Percentiles rank a stretch among this genome's conserved stretches.
Conservation (phyloP, 2,329 filamentous ascomycete genomes). For the Trichoderma koningii region DNA sequence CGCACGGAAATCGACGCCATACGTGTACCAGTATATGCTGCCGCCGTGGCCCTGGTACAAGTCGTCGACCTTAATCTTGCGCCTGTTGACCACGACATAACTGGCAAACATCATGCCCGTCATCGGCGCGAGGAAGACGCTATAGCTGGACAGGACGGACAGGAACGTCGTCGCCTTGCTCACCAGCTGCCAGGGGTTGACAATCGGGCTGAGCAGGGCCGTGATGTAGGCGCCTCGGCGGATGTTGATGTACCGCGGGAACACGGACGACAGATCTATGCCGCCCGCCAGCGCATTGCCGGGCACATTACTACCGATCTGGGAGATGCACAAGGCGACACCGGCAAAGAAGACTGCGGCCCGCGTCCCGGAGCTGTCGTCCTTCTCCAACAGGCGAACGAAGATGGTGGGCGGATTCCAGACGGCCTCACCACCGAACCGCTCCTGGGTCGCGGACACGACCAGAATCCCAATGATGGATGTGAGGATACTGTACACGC, state of each 20-base stretch:
- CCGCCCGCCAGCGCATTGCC: slow-evolving; percentile 44
- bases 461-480: slow-evolving; percentile 46
- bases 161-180: slow-evolving; percentile 43
- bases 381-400: slow-evolving; percentile 37
- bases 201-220: slow-evolving; percentile 40
- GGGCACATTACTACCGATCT: slow-evolving; percentile 43
- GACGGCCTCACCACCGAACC: slow-evolving; percentile 41
- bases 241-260: slow-evolving; percentile 44
- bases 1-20: slow-evolving; percentile 47
- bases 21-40: slow-evolving; percentile 46
- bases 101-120: slow-evolving; percentile 44
- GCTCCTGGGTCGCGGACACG: slow-evolving; percentile 44
- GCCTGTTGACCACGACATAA: slow-evolving; percentile 40
- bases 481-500: slow-evolving; percentile 41
- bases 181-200: slow-evolving; percentile 45
- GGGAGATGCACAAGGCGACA: slow-evolving; percentile 40
- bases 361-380: slow-evolving; percentile 39
- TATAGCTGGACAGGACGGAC: slow-evolving; percentile 42
- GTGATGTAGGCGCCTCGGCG: slow-evolving; percentile 44
- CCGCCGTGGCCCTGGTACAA: slow-evolving; percentile 37
- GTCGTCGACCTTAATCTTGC: slow-evolving; percentile 43
- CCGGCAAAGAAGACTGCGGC: slow-evolving; percentile 45
- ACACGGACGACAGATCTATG: slow-evolving; percentile 44
- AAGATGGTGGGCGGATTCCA: slow-evolving; percentile 45
- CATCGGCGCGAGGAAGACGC: slow-evolving; percentile 45